phyloP scores from a whole-genome alignment of 306 rosid genomes.

The Alnus rubra region DNA sequence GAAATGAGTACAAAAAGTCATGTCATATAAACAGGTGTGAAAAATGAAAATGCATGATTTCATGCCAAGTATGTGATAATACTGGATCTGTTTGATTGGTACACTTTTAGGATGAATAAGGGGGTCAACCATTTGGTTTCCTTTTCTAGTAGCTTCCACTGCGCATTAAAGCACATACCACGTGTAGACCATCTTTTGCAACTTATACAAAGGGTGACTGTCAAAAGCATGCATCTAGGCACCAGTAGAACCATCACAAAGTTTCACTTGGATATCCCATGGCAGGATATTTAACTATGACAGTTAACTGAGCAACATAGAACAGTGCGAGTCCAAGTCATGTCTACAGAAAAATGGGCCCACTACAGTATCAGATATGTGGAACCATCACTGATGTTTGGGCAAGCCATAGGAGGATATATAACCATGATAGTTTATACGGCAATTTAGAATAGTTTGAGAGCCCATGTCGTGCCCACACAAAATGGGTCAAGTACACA shows the following conservation, averaged over 20 bases:
- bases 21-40: neutral
- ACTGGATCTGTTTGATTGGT: neutral
- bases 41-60: conserved; percentile 3
- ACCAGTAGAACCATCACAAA: neutral
- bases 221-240: neutral
- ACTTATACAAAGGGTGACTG: neutral
- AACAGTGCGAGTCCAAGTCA: neutral
- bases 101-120: neutral
- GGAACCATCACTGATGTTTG: too few relatives aligned
- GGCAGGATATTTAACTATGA: neutral
- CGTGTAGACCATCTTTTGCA: neutral
- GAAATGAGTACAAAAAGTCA: neutral
- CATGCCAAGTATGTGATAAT: neutral
- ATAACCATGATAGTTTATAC: too few relatives aligned
- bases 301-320: neutral
- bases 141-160: neutral
- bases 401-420: too few relatives aligned
- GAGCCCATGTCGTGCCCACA: neutral
- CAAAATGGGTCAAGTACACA: neutral
- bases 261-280: neutral
- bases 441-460: neutral
- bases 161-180: neutral
- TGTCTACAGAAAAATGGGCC: too few relatives aligned
- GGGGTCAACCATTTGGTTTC: neutral
- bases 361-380: too few relatives aligned